A percentile compares a stretch with the other conserved stretches of the same genome.
phyloP scores from a whole-genome alignment of 768 basidiomycete genomes.

The Jaapia argillacea region DNA sequence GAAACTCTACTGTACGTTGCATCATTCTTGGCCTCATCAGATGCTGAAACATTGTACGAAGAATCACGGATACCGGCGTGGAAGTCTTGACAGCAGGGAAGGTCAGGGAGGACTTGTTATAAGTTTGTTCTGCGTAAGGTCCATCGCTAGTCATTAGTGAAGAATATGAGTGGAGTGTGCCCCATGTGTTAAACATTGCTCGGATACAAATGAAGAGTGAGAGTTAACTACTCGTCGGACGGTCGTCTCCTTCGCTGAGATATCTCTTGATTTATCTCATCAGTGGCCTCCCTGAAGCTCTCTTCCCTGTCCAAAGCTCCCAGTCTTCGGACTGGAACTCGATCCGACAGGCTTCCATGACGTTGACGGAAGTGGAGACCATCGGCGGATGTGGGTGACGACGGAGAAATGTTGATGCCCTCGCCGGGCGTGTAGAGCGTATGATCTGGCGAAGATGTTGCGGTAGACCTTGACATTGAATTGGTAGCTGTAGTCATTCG shows the following conservation, averaged over 20 bases:
- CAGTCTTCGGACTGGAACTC: slow-evolving; percentile 53
- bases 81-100: slow-evolving; percentile 72
- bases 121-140: slow-evolving; percentile 5
- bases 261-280: slow-evolving; percentile 58
- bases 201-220: no score
- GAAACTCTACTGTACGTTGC: slow-evolving; percentile 83
- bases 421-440: no score
- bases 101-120: slow-evolving; percentile 19
- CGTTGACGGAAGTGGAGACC: slow-evolving; percentile 28
- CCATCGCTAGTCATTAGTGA: no score
- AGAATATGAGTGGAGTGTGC: no score
- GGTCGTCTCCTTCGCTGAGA: no score
- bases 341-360: slow-evolving; percentile 54
- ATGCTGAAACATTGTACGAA: slow-evolving; percentile 19
- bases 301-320: slow-evolving; percentile 47
- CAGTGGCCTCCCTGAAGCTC: slow-evolving; percentile 54
- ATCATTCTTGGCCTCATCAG: background rate
- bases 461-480: slow-evolving; percentile 5
- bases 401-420: slow-evolving; percentile 29
- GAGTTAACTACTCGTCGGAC: no score
- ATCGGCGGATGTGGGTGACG: slow-evolving; percentile 20
- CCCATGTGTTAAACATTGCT: no score
- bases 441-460: slow-evolving; percentile 5
- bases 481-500: slow-evolving; percentile 24
- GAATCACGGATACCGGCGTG: slow-evolving; percentile 85